Percentiles rank a stretch among this genome's conserved stretches.
phyloP scores from a whole-genome alignment of 2,329 filamentous ascomycete species.

The Phoma herbarum region DNA sequence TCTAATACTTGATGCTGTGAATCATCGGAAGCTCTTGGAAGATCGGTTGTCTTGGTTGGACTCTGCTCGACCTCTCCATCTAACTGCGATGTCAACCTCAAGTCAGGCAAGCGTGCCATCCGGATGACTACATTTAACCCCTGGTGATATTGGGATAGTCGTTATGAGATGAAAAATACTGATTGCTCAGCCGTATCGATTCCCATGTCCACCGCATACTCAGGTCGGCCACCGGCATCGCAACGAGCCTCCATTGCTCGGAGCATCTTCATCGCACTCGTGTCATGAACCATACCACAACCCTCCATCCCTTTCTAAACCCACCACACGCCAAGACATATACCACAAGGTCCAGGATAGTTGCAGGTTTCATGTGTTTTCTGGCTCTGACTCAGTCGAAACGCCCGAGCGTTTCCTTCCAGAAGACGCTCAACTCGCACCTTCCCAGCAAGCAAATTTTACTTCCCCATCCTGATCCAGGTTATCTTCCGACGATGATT shows the following conservation, averaged over 20 bases:
- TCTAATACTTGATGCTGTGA: neutral
- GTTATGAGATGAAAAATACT: slow-evolving; percentile 58
- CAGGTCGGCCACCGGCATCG: slow-evolving; percentile 37
- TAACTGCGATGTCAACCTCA: neutral
- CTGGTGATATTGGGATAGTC: slow-evolving; percentile 63
- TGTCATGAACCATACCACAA: slow-evolving; percentile 1
- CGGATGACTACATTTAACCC: neutral
- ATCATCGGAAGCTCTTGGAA: neutral
- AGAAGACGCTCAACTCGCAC: slow-evolving; percentile 1
- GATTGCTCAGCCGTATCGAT: slow-evolving; percentile 57
- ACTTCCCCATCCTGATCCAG: slow-evolving; percentile 14
- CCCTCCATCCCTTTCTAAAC: neutral
- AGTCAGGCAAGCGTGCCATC: neutral
- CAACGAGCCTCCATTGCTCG: neutral
- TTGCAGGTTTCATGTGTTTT: slow-evolving; percentile 6
- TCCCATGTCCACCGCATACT: neutral
- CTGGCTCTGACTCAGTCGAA: slow-evolving; percentile 6
- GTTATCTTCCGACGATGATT: slow-evolving; percentile 6
- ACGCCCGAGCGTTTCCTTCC: slow-evolving; percentile 19
- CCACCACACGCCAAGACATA: slow-evolving; percentile 9
- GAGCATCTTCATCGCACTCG: neutral
- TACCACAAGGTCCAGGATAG: slow-evolving; percentile 13
- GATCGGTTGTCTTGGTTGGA: neutral
- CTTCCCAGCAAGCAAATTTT: slow-evolving; percentile 16
- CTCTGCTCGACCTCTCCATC: neutral